Evolutionary conservation across 2,329 filamentous ascomycete genomes (phyloP).

Genomic region (Talaromyces verruculosus): DNA sequence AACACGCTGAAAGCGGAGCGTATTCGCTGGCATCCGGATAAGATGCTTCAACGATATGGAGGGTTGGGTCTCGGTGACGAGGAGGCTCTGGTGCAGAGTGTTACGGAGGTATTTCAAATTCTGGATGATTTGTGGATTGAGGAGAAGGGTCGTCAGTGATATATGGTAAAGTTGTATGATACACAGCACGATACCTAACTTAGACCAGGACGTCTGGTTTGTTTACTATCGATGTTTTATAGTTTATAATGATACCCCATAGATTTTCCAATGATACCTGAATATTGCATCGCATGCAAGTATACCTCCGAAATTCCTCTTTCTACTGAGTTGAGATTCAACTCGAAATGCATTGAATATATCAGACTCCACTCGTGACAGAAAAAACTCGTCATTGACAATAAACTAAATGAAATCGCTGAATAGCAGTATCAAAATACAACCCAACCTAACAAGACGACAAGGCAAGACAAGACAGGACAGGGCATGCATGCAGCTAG

Average conservation of each 20-base stretch:
- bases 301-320: background rate
- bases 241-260: slow-evolving; percentile 1
- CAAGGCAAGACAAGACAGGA: background rate
- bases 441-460: slow-evolving; percentile 5
- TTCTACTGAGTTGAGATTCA: background rate
- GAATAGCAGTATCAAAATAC: slow-evolving; percentile 23
- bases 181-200: background rate
- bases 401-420: slow-evolving; percentile 21
- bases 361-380: slow-evolving; percentile 2
- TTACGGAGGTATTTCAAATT: slow-evolving; percentile 89
- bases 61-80: slow-evolving; percentile 66
- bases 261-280: background rate
- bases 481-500: slow-evolving; percentile 3
- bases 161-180: background rate
- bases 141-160: slow-evolving; percentile 40
- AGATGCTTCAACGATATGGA: slow-evolving; percentile 87
- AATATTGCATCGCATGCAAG: background rate
- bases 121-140: slow-evolving; percentile 80
- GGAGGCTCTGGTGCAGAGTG: slow-evolving; percentile 64
- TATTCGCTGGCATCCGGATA: slow-evolving; percentile 95
- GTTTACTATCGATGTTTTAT: slow-evolving; percentile 10
- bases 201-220: background rate
- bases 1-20: slow-evolving; percentile 75
- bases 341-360: background rate
- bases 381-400: slow-evolving; percentile 6